Percentiles rank a stretch among this genome's conserved stretches.
Conservation (phyloP, 208 protist genomes). For the Leishmania major region DNA sequence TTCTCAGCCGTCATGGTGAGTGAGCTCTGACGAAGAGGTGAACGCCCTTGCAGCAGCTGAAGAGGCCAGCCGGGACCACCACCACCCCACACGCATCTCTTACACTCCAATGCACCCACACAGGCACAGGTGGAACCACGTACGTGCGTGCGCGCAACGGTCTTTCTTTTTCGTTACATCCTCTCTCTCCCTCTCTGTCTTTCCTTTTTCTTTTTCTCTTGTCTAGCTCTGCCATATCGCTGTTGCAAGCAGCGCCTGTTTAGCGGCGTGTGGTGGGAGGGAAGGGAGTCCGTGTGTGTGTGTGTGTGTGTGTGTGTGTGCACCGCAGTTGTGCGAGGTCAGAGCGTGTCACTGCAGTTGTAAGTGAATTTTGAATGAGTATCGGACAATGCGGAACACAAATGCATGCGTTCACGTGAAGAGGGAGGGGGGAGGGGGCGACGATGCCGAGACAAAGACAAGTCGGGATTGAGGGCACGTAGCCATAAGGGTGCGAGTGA, state of each 20-base stretch:
- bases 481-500: background rate
- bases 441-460: too few relatives aligned
- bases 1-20: constrained; percentile 13
- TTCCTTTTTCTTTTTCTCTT: background rate
- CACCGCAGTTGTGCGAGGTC: background rate
- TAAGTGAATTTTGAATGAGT: background rate
- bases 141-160: background rate
- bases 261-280: background rate
- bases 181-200: background rate
- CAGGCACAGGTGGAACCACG: background rate
- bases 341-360: background rate
- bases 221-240: background rate
- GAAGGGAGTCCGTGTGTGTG: too few relatives aligned
- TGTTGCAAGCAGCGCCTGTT: background rate
- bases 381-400: background rate
- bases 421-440: too few relatives aligned
- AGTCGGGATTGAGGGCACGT: too few relatives aligned
- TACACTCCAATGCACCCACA: background rate
- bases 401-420: background rate
- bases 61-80: background rate
- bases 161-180: background rate
- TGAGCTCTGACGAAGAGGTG: background rate
- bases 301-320: background rate
- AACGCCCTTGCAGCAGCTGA: background rate
- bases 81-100: background rate